phyloP scores from a whole-genome alignment of 768 basidiomycete species.

The Pleurotus platypus region DNA sequence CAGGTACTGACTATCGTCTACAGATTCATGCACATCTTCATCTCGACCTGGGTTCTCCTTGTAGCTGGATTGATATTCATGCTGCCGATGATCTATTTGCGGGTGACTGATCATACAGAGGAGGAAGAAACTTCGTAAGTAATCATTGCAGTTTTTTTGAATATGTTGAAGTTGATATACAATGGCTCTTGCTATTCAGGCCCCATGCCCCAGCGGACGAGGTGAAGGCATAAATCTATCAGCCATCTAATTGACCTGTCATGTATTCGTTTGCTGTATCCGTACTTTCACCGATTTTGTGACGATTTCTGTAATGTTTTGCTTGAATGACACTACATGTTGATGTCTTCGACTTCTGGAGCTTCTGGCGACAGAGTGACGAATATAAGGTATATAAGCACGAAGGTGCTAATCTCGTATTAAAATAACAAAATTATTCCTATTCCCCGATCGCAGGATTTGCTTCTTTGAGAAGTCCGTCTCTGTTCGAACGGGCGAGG shows the following conservation, averaged over 20 bases:
- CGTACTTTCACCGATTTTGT: no score
- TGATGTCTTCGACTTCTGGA: no score
- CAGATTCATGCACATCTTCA: constrained; percentile 67
- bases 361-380: no score
- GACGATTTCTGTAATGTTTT: no score
- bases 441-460: constrained; percentile 58
- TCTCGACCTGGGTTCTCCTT: constrained; percentile 73
- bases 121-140: background rate
- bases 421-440: constrained; percentile 77
- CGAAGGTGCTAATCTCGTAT: constrained; percentile 11
- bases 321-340: no score
- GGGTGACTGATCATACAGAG: constrained; percentile 55
- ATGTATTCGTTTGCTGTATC: no score
- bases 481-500: constrained; percentile 7
- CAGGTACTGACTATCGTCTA: background rate
- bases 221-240: no score
- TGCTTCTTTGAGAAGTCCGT: constrained; percentile 48
- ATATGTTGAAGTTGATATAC: no score
- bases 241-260: no score
- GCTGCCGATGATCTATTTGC: constrained; percentile 71
- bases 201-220: no score
- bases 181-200: no score
- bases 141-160: background rate
- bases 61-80: constrained; percentile 61
- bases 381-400: no score